Conservation (phyloP, 2,329 filamentous ascomycete genomes). For the Cercospora citrullina region DNA sequence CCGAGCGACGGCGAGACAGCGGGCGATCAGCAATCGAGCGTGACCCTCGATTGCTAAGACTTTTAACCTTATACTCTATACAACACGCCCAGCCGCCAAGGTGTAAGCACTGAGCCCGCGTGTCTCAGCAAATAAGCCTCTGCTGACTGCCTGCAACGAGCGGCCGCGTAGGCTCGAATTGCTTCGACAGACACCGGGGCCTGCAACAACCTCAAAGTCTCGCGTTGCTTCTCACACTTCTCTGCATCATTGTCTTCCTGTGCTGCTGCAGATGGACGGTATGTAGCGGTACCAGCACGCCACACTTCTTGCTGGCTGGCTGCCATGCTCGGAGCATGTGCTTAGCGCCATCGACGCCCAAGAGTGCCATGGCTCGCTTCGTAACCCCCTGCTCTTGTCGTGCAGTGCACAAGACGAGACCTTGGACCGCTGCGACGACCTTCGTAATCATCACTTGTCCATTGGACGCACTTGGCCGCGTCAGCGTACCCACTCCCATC, state of each 20-base stretch:
- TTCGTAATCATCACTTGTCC: background rate
- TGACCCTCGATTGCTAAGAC: constrained; percentile 7
- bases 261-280: constrained; percentile 1
- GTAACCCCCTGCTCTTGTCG: constrained; percentile 8
- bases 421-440: background rate
- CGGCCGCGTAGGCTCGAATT: background rate
- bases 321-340: constrained; percentile 8
- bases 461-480: constrained; percentile 1
- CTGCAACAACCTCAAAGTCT: background rate
- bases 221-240: no score
- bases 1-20: constrained; percentile 1
- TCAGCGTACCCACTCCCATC: constrained; percentile 6
- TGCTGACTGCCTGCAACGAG: background rate
- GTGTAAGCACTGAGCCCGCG: background rate
- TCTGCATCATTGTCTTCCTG: background rate
- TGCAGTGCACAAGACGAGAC: constrained; percentile 13
- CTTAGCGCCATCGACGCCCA: constrained; percentile 14
- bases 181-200: background rate
- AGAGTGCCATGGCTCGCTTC: constrained; percentile 17
- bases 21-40: constrained; percentile 11
- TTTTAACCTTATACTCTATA: constrained; percentile 16
- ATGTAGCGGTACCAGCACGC: background rate
- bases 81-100: background rate
- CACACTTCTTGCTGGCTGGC: background rate
- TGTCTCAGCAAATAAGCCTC: background rate